A percentile compares a stretch with the other conserved stretches of the same genome.
Conservation (phyloP, 495 filamentous ascomycete species). For the Podospora comata region DNA sequence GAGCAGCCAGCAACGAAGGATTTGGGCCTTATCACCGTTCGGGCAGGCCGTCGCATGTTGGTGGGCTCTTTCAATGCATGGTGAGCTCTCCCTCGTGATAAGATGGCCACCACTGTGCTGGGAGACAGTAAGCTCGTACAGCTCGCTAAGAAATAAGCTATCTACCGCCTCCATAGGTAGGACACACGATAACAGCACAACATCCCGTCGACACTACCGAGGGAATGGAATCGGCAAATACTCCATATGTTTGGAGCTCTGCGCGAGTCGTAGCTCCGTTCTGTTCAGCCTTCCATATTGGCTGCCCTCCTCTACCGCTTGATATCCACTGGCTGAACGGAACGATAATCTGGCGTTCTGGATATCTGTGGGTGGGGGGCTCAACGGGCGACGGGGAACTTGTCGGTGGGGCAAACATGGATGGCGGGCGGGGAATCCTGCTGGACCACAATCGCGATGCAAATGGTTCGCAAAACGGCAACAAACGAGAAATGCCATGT, state of each 20-base stretch:
- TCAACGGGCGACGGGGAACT: not conserved
- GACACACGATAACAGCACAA: not conserved
- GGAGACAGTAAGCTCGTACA: not conserved
- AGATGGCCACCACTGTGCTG: not conserved
- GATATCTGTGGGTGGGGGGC: not conserved
- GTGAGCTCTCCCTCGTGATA: not conserved
- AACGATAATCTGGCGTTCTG: not conserved
- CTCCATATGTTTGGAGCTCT: not conserved
- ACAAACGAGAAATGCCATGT: not conserved
- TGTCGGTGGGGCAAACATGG: not conserved
- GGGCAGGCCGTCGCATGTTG: conserved; percentile 4
- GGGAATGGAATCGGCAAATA: not conserved
- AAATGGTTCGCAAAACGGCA: not conserved
- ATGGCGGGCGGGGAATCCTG: not conserved
- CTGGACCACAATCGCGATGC: not conserved
- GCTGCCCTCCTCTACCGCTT: too few relatives aligned
- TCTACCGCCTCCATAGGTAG: too few relatives aligned
- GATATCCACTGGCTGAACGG: not conserved
- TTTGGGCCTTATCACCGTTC: conserved; percentile 4
- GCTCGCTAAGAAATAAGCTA: not conserved
- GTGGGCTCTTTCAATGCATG: not conserved
- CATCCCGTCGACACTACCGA: not conserved
- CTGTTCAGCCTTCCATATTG: not conserved
- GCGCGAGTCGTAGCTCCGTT: not conserved
- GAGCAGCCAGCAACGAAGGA: not conserved